Percentiles rank a stretch among this genome's conserved stretches.
Evolutionary conservation across 2,329 filamentous ascomycete genomes (phyloP).

Genomic region (Purpureocillium lavendulum): DNA sequence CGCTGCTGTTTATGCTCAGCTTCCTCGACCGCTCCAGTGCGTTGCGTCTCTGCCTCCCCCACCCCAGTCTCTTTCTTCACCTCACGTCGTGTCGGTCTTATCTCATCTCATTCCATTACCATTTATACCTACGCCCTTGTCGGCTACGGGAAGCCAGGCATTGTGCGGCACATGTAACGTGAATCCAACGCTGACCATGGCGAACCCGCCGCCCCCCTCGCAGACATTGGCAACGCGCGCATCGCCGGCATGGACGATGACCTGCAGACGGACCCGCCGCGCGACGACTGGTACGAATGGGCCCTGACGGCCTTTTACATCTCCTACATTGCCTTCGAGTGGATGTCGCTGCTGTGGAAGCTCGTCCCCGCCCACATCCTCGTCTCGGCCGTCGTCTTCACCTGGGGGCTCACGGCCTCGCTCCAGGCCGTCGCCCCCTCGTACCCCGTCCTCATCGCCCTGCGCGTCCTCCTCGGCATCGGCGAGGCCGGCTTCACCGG

Average conservation of each 20-base stretch:
- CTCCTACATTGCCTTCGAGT: conserved; percentile 56
- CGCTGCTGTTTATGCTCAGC: conserved; percentile 72
- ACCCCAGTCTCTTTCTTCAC: neutral
- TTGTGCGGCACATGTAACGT: too few relatives aligned
- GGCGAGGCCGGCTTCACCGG: conserved; percentile 59
- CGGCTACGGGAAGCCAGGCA: too few relatives aligned
- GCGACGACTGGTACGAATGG: conserved; percentile 48
- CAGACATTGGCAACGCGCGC: conserved; percentile 55
- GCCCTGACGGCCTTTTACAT: conserved; percentile 53
- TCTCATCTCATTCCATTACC: too few relatives aligned
- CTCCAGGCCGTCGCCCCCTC: conserved; percentile 60
- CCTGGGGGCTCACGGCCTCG: conserved; percentile 73
- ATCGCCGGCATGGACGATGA: conserved; percentile 57
- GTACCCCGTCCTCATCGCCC: conserved; percentile 48
- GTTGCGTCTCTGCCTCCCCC: conserved; percentile 13
- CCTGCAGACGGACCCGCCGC: conserved; percentile 40
- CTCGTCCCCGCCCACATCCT: conserved; percentile 53
- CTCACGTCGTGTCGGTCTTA: too few relatives aligned
- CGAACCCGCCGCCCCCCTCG: neutral
- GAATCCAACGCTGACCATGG: neutral
- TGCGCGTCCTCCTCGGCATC: conserved; percentile 51
- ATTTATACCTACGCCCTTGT: too few relatives aligned
- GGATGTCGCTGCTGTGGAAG: conserved; percentile 56
- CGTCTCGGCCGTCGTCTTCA: conserved; percentile 54
- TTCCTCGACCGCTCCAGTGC: conserved; percentile 81